phyloP scores from a whole-genome alignment of 768 basidiomycete genomes.

The Suillus brevipes region DNA sequence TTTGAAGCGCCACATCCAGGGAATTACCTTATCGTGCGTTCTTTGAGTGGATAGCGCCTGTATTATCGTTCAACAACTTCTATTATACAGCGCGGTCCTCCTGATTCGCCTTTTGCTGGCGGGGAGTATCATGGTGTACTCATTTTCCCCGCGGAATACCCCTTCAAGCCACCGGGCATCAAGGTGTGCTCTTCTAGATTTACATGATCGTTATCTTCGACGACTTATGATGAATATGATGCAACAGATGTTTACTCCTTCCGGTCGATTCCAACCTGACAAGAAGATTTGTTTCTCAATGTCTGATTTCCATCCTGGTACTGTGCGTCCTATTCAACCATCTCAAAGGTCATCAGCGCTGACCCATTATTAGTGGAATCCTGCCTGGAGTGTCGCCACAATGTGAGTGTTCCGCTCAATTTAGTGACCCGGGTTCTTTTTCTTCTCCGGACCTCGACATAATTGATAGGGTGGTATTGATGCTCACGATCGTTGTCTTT shows the following conservation, averaged over 20 bases:
- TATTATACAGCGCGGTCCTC: slow-evolving; percentile 75
- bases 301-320: slow-evolving; percentile 92
- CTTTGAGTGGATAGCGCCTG: slow-evolving; percentile 8
- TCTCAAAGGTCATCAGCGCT: slow-evolving; percentile 5
- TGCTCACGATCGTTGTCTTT: slow-evolving; percentile 6
- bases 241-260: slow-evolving; percentile 83
- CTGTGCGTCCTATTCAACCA: slow-evolving; percentile 50
- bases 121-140: slow-evolving; percentile 96
- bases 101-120: slow-evolving; percentile 86
- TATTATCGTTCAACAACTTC: slow-evolving; percentile 12
- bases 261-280: slow-evolving; percentile 87
- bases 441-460: slow-evolving; percentile 14
- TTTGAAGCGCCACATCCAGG: slow-evolving; percentile 48
- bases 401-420: slow-evolving; percentile 57
- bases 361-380: slow-evolving; percentile 73
- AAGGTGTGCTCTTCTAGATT: slow-evolving; percentile 55
- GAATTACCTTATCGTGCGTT: slow-evolving; percentile 89
- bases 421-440: slow-evolving; percentile 7
- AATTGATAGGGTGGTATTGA: slow-evolving; percentile 12
- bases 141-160: slow-evolving; percentile 91
- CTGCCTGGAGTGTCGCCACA: slow-evolving; percentile 92
- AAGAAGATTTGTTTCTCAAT: slow-evolving; percentile 98
- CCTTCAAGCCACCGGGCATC: slow-evolving; percentile 96
- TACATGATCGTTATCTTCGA: slow-evolving; percentile 8
- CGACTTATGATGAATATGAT: slow-evolving; percentile 11